phyloP scores from a whole-genome alignment of 75 land plant genomes.

The Pinus albicaulis region DNA sequence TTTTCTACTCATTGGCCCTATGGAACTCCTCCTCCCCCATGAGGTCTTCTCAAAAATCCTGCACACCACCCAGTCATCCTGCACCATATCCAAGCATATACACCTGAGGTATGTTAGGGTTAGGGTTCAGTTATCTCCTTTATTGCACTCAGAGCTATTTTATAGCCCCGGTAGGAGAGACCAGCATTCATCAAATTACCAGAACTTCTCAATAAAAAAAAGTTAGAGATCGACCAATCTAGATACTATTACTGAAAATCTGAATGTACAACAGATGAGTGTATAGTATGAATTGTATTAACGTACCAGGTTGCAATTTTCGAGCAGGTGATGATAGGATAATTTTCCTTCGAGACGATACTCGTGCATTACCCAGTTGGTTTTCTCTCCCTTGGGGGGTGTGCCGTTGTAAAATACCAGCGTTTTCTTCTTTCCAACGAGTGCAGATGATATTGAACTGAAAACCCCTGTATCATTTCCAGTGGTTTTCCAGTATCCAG shows the following conservation, averaged over 20 bases:
- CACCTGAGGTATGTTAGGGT: no score
- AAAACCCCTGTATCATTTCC: slow-evolving; percentile 39
- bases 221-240: no score
- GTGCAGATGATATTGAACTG: slow-evolving; percentile 9
- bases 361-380: slow-evolving; percentile 54
- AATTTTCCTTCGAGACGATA: slow-evolving; percentile 30
- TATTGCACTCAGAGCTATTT: no score
- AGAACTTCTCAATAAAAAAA: not conserved
- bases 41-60: slow-evolving; percentile 56
- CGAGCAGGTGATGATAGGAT: slow-evolving; percentile 1
- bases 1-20: not conserved
- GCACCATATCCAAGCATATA: not conserved
- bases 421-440: slow-evolving; percentile 42
- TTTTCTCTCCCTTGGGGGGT: slow-evolving; percentile 46
- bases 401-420: slow-evolving; percentile 44
- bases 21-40: slow-evolving; percentile 13
- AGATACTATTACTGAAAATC: no score
- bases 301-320: slow-evolving; percentile 29
- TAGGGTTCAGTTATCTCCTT: no score
- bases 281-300: no score
- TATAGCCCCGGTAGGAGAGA: not conserved
- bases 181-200: not conserved
- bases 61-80: slow-evolving; percentile 70
- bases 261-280: no score
- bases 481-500: slow-evolving; percentile 44